These are phyloP conservation scores for Venturia asperata DNA, from an alignment of 2,329 filamentous ascomycete species.

Conservation along the genomic window DNA sequence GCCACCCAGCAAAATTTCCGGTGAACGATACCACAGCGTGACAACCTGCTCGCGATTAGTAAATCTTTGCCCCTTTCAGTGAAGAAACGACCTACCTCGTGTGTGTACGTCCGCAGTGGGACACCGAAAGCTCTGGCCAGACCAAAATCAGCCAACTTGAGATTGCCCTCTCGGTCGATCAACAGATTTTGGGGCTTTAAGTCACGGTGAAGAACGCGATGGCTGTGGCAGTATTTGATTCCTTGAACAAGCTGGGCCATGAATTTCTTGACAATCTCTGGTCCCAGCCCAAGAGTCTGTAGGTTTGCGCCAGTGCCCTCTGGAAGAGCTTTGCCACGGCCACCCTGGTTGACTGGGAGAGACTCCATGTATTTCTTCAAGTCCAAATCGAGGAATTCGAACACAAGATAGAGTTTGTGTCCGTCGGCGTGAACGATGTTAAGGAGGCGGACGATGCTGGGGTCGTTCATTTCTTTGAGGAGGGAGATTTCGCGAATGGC, in stretches of 20 bases:
- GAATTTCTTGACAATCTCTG: conserved; percentile 84
- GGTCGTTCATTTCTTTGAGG: conserved; percentile 89
- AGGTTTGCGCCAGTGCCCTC: conserved; percentile 62
- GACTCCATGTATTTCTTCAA: conserved; percentile 96
- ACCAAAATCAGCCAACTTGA: conserved; percentile 87
- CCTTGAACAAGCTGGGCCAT: conserved; percentile 83
- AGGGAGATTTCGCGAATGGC: conserved; percentile 92
- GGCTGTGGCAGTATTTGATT: conserved; percentile 80
- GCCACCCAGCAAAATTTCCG: conserved; percentile 83
- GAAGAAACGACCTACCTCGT: conserved; percentile 52
- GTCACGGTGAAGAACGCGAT: conserved; percentile 80
- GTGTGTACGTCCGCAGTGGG: conserved; percentile 82
- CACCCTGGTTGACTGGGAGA: conserved; percentile 74
- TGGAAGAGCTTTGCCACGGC: conserved; percentile 75
- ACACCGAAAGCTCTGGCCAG: conserved; percentile 86
- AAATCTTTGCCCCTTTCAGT: neutral
- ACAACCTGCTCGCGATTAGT: conserved; percentile 53
- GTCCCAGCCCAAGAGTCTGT: conserved; percentile 63
- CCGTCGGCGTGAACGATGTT: conserved; percentile 94
- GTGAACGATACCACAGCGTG: conserved; percentile 86
- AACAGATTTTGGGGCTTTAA: conserved; percentile 86
- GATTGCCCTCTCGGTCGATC: conserved; percentile 77
- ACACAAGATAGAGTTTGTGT: conserved; percentile 89
- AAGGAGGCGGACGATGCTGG: conserved; percentile 77
- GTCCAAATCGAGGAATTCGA: conserved; percentile 85